Conservation (phyloP, 768 basidiomycete species). For the Hydnum rufescens region DNA sequence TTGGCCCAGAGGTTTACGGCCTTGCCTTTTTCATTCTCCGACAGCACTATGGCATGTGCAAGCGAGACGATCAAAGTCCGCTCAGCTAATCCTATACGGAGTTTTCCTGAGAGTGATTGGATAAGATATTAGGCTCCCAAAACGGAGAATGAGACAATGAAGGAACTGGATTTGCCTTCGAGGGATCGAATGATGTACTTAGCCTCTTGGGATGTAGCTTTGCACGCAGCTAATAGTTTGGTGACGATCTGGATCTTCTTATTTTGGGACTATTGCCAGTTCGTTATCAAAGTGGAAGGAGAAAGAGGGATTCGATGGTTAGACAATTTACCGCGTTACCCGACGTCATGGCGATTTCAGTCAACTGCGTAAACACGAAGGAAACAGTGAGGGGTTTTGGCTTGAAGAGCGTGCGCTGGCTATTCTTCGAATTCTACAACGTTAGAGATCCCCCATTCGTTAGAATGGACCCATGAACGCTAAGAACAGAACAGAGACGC, state of each 20-base stretch:
- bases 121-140: no score
- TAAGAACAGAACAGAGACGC: not conserved
- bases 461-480: not conserved
- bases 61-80: slow-evolving; percentile 89
- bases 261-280: slow-evolving; percentile 50
- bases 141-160: not conserved
- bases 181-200: slow-evolving; percentile 93
- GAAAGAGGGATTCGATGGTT: not conserved
- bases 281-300: not conserved
- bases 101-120: slow-evolving; percentile 86
- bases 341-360: slow-evolving; percentile 69
- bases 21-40: slow-evolving; percentile 42
- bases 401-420: slow-evolving; percentile 85
- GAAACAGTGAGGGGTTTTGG: slow-evolving; percentile 78
- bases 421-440: slow-evolving; percentile 75
- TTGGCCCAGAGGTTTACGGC: not conserved
- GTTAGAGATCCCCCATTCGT: not conserved
- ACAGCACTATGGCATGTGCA: slow-evolving; percentile 73
- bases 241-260: slow-evolving; percentile 94
- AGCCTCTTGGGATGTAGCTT: slow-evolving; percentile 52
- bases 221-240: slow-evolving; percentile 80
- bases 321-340: slow-evolving; percentile 51
- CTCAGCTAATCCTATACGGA: slow-evolving; percentile 93
- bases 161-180: slow-evolving; percentile 48
- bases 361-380: slow-evolving; percentile 74